Percentiles rank a stretch among this genome's conserved stretches.
Conservation (phyloP, 139 green algal genomes). For the Chlamydomonas asymmetrica region DNA sequence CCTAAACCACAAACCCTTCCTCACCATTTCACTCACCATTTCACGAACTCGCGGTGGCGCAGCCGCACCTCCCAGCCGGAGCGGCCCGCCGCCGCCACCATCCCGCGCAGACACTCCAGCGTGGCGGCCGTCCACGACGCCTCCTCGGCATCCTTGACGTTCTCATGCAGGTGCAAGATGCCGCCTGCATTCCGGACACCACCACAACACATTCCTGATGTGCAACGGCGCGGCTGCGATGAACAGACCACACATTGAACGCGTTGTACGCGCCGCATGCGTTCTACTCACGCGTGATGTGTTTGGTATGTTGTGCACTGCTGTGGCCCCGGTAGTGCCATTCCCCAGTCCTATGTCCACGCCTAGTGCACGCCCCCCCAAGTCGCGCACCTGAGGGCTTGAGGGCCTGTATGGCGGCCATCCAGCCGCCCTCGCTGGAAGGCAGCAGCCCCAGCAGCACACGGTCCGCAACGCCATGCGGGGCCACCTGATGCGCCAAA, state of each 20-base stretch:
- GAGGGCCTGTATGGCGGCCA: slow-evolving; percentile 46
- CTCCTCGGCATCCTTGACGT: slow-evolving; percentile 64
- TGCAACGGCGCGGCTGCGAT: no score
- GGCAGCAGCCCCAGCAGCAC: slow-evolving; percentile 78
- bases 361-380: background rate
- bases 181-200: slow-evolving; percentile 44
- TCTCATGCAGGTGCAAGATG: slow-evolving; percentile 78
- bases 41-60: slow-evolving; percentile 68
- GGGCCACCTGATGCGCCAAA: no score
- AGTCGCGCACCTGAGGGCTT: background rate
- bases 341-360: background rate
- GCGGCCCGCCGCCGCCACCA: background rate
- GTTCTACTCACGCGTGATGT: no score
- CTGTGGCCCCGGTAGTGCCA: no score
- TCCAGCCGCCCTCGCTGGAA: slow-evolving; percentile 59
- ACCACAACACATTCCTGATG: no score
- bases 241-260: no score
- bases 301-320: no score
- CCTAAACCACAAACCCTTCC: slow-evolving; percentile 1
- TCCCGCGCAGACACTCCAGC: slow-evolving; percentile 10
- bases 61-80: slow-evolving; percentile 31
- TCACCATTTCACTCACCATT: slow-evolving; percentile 46
- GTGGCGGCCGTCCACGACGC: slow-evolving; percentile 29
- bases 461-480: slow-evolving; percentile 65
- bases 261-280: no score